Base-by-base conservation (phyloP, 192 early-diverging fungal genomes). In the Lobosporangium transversale region DNA sequence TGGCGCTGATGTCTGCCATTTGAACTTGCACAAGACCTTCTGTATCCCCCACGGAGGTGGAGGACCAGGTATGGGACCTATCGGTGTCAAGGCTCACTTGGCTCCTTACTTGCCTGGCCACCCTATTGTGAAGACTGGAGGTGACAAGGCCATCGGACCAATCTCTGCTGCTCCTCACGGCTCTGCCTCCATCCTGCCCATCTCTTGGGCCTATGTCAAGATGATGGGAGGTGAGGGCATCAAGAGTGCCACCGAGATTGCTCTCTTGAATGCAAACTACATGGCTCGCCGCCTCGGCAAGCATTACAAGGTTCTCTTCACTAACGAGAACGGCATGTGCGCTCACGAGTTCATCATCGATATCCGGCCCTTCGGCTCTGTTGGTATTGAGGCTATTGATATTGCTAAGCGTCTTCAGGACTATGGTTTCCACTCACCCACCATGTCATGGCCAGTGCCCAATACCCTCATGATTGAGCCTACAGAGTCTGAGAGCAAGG, bases 381-480 rank as follows among this genome's bases (percentile, higher is more conserved):
- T 93, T 17, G 91, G 89, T 37, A 81, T 99, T 74, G 89, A 96
- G 78, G 98, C 93, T 11, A 94, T 99, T 57, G 98, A 99, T 78
- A 90, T 99, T 80, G 98, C 98, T 81, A 99, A 99, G 89, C 93
- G 98, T 40, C 89, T 99, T 51, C 92, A 97, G 83, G 98, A 99
- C 83, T 99, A 98, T 76, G 94, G 96, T 23, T 99, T 99, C 88
- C 98, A 99, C 84, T 90, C 89, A 33, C 98, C 98, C 33, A 99
- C 98, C 76, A 99, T 99, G 98, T 97, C 96, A 20, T 99, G 95
- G 92, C 98, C 98, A 23, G 97, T 98, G 24, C 85, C 94, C 63
- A 97, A 98, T 89, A 99, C 98, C 14, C 90, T 99, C 49, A 99
- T 99, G 98, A 91, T 99, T 68, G 98, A 99, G 85, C 98, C 98